A percentile compares a stretch with the other conserved stretches of the same genome.
Conservation (phyloP, 345 rosid genomes). For the Pistacia vera region DNA sequence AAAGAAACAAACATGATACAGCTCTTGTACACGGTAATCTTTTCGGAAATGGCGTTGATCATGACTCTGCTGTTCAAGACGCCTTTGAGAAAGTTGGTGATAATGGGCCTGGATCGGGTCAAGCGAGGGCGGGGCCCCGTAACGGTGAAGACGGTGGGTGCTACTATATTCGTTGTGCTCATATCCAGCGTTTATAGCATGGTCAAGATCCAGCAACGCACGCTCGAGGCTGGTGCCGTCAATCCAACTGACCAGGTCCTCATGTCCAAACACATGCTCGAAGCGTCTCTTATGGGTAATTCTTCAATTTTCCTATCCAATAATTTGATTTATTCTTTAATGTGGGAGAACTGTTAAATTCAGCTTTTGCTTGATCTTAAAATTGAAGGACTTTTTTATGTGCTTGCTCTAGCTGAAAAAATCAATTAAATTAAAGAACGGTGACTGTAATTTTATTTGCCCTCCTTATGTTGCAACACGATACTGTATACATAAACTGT, state of each 20-base stretch:
- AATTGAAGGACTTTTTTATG: neutral
- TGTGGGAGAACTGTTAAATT: neutral
- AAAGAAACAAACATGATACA: conserved; percentile 53
- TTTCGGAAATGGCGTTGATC: conserved; percentile 64
- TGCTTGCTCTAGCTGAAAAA: too few relatives aligned
- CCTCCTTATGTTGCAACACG: too few relatives aligned
- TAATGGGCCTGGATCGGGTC: conserved; percentile 62
- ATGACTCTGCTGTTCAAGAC: conserved; percentile 69
- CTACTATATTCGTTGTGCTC: conserved; percentile 60
- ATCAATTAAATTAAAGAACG: too few relatives aligned
- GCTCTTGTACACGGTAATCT: conserved; percentile 62
- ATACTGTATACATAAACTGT: too few relatives aligned
- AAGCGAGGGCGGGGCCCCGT: conserved; percentile 90
- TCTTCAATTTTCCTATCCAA: neutral
- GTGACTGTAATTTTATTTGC: too few relatives aligned
- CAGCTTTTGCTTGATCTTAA: neutral
- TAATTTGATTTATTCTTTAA: neutral
- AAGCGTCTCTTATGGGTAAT: conserved; percentile 89
- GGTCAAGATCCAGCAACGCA: conserved; percentile 55
- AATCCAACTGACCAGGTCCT: conserved; percentile 91
- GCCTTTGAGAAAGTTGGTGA: conserved; percentile 75
- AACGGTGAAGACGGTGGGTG: conserved; percentile 63
- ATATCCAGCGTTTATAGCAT: conserved; percentile 61
- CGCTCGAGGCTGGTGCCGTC: conserved; percentile 49
- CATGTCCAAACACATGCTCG: conserved; percentile 70